Conservation (phyloP, 2,329 filamentous ascomycete species). For the Colletotrichum shisoi region DNA sequence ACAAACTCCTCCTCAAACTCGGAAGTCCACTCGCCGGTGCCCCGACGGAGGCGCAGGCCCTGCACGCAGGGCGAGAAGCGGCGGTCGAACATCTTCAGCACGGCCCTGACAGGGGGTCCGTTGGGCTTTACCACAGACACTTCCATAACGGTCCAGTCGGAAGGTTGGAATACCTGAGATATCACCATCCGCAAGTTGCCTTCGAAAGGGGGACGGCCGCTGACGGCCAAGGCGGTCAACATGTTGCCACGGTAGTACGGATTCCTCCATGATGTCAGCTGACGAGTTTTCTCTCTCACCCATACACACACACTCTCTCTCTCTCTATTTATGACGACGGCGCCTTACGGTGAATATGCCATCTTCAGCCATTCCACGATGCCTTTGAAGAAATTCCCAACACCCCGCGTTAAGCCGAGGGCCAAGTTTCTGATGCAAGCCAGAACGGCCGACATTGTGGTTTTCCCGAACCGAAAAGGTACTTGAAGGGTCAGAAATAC, state of each 20-base stretch:
- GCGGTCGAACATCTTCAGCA: slow-evolving; percentile 31
- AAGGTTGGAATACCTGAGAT: slow-evolving; percentile 26
- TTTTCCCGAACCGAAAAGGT: not conserved
- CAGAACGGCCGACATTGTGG: slow-evolving; percentile 16
- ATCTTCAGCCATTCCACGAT: slow-evolving; percentile 25
- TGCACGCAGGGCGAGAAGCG: slow-evolving; percentile 29
- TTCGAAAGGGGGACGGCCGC: slow-evolving; percentile 16
- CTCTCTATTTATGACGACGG: not conserved
- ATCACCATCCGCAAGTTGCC: slow-evolving; percentile 26
- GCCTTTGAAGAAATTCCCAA: slow-evolving; percentile 10
- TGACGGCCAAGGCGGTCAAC: slow-evolving; percentile 11
- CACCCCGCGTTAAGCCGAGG: slow-evolving; percentile 3
- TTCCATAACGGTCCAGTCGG: slow-evolving; percentile 29
- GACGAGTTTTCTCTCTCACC: not conserved
- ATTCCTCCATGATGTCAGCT: slow-evolving; percentile 6
- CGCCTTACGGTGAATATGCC: slow-evolving; percentile 31
- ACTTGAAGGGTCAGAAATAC: not conserved
- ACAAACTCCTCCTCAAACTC: slow-evolving; percentile 30
- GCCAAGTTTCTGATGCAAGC: slow-evolving; percentile 6
- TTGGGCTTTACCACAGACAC: slow-evolving; percentile 16
- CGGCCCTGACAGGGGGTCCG: slow-evolving; percentile 13
- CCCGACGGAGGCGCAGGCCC: slow-evolving; percentile 5
- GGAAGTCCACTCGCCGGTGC: slow-evolving; percentile 22
- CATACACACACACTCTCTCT: too few relatives aligned
- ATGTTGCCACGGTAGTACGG: slow-evolving; percentile 35